Evolutionary conservation across 768 basidiomycete genomes (phyloP).

Genomic region (Auriscalpium vulgare): DNA sequence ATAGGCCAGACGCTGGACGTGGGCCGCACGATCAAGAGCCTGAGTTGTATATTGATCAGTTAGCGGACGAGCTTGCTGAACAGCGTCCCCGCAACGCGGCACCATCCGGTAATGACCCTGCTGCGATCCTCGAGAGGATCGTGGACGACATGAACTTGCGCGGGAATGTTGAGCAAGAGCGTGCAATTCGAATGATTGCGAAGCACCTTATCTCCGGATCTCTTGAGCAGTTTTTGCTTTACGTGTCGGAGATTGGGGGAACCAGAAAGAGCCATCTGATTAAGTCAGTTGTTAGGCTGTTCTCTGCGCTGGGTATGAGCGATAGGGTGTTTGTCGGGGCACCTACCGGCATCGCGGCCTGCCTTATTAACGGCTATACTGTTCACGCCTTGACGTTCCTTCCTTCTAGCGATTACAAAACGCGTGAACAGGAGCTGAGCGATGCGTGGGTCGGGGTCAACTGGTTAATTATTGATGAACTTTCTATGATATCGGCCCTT

Average conservation of each 20-base stretch:
- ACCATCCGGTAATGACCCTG: background rate
- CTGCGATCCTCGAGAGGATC: background rate
- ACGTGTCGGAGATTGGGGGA: slow-evolving; percentile 23
- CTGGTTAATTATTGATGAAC: slow-evolving; percentile 5
- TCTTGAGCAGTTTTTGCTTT: slow-evolving; percentile 17
- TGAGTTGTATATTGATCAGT: background rate
- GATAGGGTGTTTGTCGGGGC: slow-evolving; percentile 6
- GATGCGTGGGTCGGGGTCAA: slow-evolving; percentile 11
- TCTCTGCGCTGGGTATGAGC: background rate
- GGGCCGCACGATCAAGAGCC: background rate
- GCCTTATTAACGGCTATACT: slow-evolving; percentile 21
- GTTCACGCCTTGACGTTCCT: slow-evolving; percentile 21
- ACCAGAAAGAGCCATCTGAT: slow-evolving; percentile 25
- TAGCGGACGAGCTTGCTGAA: background rate
- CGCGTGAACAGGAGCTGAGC: slow-evolving; percentile 3
- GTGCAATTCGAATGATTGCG: background rate
- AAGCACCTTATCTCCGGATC: background rate
- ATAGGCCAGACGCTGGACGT: background rate
- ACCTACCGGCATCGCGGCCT: slow-evolving; percentile 24
- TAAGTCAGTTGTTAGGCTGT: slow-evolving; percentile 13
- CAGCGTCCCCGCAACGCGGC: slow-evolving; percentile 12
- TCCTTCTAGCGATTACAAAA: background rate
- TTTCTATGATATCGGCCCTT: background rate
- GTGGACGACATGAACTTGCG: background rate
- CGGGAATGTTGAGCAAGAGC: background rate